phyloP scores from a whole-genome alignment of 352 stramenopile species.

The Thraustochytrium sp. region DNA sequence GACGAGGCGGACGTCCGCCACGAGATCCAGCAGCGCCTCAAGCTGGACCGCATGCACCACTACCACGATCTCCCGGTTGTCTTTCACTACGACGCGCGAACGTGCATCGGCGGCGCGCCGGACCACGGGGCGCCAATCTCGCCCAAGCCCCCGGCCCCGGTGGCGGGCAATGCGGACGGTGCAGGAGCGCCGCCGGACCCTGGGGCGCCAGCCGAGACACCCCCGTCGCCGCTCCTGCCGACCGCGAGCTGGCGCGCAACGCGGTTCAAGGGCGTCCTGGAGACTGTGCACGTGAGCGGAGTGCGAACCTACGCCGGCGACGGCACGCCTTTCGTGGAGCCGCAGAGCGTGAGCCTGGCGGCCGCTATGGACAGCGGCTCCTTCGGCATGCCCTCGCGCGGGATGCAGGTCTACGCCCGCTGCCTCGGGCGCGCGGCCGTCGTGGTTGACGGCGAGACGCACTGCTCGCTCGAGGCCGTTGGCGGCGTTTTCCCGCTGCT shows the following conservation, averaged over 20 bases:
- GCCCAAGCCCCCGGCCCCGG: too few relatives aligned
- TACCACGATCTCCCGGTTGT: constrained; percentile 13
- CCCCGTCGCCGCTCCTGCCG: too few relatives aligned
- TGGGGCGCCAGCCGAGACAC: too few relatives aligned
- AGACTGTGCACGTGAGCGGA: neutral
- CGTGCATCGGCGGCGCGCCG: neutral
- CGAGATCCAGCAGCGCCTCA: neutral
- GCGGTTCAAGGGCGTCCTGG: neutral
- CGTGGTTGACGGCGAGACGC: neutral
- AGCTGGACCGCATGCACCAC: neutral
- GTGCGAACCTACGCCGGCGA: neutral
- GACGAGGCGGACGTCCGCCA: neutral
- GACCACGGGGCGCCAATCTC: too few relatives aligned
- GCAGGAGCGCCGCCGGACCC: too few relatives aligned
- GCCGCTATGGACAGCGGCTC: neutral
- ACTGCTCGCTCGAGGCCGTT: neutral
- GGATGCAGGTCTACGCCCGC: constrained; percentile 9
- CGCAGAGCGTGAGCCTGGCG: neutral
- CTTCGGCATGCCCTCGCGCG: constrained; percentile 4
- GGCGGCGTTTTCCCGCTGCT: constrained; percentile 3
- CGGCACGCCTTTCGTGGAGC: neutral
- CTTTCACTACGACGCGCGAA: constrained; percentile 23
- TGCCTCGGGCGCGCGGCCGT: neutral
- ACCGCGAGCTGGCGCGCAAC: neutral
- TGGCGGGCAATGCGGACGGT: too few relatives aligned